Evolutionary conservation across 805 yeast species (phyloP), one percentile per base, ranked within the genome.

Genomic region (Pichia paraexigua): DNA sequence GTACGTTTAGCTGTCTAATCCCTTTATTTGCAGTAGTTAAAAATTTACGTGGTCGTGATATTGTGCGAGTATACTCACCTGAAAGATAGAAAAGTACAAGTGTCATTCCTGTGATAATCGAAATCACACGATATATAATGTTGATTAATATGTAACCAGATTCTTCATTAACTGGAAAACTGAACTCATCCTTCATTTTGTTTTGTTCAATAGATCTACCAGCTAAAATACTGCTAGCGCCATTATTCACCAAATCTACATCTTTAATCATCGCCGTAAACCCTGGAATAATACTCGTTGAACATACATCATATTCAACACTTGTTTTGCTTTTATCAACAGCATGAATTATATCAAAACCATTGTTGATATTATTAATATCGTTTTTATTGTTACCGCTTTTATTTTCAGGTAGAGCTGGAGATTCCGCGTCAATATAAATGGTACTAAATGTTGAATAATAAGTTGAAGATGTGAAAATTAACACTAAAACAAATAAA

Each of bases 51-150:
- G 97, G 96, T 42, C 82, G 71, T 17, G 87, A 84, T 50, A 92
- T 87, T 0, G 96, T 88, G 54, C 94, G 79, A 52, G 79, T 79
- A 66, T 92, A 94, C 68, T 90, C 94, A 1, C 99, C 99, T 24
- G 95, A 84, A 37, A 92, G 67, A 61, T 86, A 90, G 67, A 88
- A 92, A 43, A 92, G 71, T 25, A 81, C 75, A 51, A 90, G 68
- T 0, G 96, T 86, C 20, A 91, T 80, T 28, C 78, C 58, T 20
- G 80, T 75, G 48, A 84, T 82, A 18, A 84, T 71, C 4, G 87
- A 75, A 15, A 80, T 62, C 46, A 87, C 80, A 62, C 82, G 80
- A 53, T 69, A 70, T 43, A 62, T 61, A 53, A 71, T 74, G 53
- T 72, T 66, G 45, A 62, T 62, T 56, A 74, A 62, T 2, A 71